phyloP scores from a whole-genome alignment of 108 stramenopile genomes.

The Nitzschia sp. region DNA sequence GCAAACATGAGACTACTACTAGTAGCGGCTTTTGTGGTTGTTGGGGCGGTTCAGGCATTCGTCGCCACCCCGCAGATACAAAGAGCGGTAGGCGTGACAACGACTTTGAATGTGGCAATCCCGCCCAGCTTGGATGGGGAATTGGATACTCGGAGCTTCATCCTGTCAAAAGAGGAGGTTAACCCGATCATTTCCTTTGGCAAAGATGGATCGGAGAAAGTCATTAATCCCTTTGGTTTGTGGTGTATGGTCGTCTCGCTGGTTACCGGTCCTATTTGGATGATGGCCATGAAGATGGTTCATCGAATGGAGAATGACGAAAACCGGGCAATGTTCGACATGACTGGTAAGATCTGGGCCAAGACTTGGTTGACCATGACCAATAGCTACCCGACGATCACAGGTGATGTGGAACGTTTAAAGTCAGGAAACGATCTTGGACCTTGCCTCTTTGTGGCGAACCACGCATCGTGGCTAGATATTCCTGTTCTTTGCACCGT shows the following conservation, averaged over 20 bases:
- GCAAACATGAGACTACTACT: too few relatives aligned
- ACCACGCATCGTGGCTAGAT: slow-evolving; percentile 80
- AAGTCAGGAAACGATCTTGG: slow-evolving; percentile 16
- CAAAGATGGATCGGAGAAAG: slow-evolving; percentile 44
- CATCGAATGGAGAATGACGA: slow-evolving; percentile 49
- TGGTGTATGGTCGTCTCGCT: slow-evolving; percentile 51
- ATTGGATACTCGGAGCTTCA: slow-evolving; percentile 26
- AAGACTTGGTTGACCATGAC: slow-evolving; percentile 60
- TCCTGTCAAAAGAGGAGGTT: slow-evolving; percentile 34
- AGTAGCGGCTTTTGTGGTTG: too few relatives aligned
- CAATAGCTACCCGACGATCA: slow-evolving; percentile 56
- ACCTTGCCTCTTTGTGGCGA: slow-evolving; percentile 80
- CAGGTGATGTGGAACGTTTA: slow-evolving; percentile 50
- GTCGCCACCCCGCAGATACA: too few relatives aligned
- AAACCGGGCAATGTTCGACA: slow-evolving; percentile 65
- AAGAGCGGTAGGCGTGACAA: too few relatives aligned
- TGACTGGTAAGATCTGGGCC: slow-evolving; percentile 75
- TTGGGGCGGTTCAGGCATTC: too few relatives aligned
- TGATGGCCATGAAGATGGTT: slow-evolving; percentile 48
- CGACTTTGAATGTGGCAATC: too few relatives aligned
- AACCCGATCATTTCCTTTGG: slow-evolving; percentile 37
- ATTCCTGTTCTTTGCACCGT: slow-evolving; percentile 79
- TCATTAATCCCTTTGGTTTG: slow-evolving; percentile 63
- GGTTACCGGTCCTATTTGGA: slow-evolving; percentile 65
- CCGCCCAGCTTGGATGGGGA: too few relatives aligned